These are phyloP conservation scores for Geranomyces variabilis DNA, from an alignment of 192 early-diverging fungal genomes.

Conservation along the genomic window DNA sequence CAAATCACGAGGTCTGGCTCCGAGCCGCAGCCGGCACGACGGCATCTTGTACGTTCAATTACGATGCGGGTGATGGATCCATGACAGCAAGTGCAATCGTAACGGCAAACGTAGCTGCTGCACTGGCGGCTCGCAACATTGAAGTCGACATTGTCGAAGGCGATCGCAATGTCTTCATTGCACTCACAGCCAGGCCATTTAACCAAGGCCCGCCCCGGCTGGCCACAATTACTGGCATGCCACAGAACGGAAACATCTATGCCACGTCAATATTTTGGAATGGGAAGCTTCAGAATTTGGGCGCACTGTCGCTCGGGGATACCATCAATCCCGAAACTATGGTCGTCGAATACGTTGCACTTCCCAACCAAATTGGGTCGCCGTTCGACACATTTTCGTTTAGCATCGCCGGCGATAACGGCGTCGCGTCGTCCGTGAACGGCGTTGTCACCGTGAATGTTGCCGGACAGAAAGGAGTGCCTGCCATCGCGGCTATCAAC, in stretches of 20 bases:
- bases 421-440: neutral
- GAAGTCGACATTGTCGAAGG: neutral
- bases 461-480: neutral
- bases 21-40: neutral
- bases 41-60: neutral
- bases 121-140: neutral
- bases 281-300: neutral
- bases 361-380: neutral
- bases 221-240: neutral
- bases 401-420: neutral
- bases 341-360: slow-evolving; percentile 6
- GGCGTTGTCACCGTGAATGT: neutral
- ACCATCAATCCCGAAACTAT: neutral
- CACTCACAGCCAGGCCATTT: neutral
- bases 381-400: neutral
- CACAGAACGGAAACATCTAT: neutral
- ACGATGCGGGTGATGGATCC: neutral
- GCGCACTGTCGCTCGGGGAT: neutral
- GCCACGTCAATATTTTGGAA: neutral
- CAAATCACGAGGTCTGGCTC: no score
- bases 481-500: neutral
- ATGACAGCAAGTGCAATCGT: neutral
- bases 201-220: neutral
- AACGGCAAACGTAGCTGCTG: neutral
- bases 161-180: neutral